A percentile compares a stretch with the other conserved stretches of the same genome.
These are phyloP conservation scores for Paradendryphiella salina DNA, from an alignment of 2,329 filamentous ascomycete species.

Conservation along the genomic window DNA sequence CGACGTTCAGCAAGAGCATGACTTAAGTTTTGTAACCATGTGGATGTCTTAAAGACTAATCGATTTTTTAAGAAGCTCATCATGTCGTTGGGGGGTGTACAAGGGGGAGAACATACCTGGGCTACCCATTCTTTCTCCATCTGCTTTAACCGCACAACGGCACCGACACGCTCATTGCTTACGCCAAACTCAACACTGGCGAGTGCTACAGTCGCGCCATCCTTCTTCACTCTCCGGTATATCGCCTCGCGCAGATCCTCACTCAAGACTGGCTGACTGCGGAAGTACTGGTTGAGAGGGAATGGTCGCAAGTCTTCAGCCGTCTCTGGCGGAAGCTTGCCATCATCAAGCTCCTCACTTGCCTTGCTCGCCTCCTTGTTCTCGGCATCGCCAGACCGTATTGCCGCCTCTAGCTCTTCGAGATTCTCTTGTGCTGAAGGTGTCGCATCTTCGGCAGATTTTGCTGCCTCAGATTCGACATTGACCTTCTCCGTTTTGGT, in stretches of 20 bases:
- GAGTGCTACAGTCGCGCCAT: slow-evolving; percentile 67
- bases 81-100: slow-evolving; percentile 48
- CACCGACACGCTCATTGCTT: slow-evolving; percentile 81
- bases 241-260: slow-evolving; percentile 74
- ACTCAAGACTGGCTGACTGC: slow-evolving; percentile 72
- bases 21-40: slow-evolving; percentile 79
- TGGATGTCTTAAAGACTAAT: slow-evolving; percentile 99
- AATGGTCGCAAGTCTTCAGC: slow-evolving; percentile 61
- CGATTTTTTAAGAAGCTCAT: slow-evolving; percentile 76
- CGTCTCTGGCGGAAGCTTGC: slow-evolving; percentile 37
- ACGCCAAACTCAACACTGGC: slow-evolving; percentile 78
- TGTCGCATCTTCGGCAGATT: slow-evolving; percentile 29
- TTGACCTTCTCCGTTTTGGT: slow-evolving; percentile 8
- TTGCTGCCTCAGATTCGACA: slow-evolving; percentile 18
- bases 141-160: slow-evolving; percentile 82
- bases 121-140: slow-evolving; percentile 77
- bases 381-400: slow-evolving; percentile 26
- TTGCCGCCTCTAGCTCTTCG: slow-evolving; percentile 35
- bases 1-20: slow-evolving; percentile 72
- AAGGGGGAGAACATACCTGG: slow-evolving; percentile 64
- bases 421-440: slow-evolving; percentile 35
- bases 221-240: slow-evolving; percentile 67
- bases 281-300: slow-evolving; percentile 71
- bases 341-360: slow-evolving; percentile 21
- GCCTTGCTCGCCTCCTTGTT: slow-evolving; percentile 18